Percentiles rank a stretch among this genome's conserved stretches.
phyloP scores from a whole-genome alignment of 2,329 filamentous ascomycete species.

The Parafenestella ontariensis region DNA sequence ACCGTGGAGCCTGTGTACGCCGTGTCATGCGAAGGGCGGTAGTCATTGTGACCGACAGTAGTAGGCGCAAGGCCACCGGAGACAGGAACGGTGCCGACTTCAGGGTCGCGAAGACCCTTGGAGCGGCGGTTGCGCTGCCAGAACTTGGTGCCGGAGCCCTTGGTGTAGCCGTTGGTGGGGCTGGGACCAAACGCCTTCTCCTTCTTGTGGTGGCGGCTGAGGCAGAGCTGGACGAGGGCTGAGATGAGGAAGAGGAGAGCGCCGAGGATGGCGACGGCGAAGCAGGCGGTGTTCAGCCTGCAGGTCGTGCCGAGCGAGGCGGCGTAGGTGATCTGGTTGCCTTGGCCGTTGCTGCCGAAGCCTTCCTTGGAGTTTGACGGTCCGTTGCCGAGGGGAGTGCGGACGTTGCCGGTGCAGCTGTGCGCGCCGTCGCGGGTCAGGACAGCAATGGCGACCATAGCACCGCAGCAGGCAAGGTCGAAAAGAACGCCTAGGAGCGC shows the following conservation, averaged over 20 bases:
- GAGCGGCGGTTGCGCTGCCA: slow-evolving; percentile 51
- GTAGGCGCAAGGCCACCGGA: slow-evolving; percentile 25
- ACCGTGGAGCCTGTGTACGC: slow-evolving; percentile 58
- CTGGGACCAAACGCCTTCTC: slow-evolving; percentile 75
- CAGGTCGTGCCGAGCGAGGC: slow-evolving; percentile 68
- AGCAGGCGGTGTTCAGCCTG: slow-evolving; percentile 75
- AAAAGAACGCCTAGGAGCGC: slow-evolving; percentile 76
- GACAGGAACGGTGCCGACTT: slow-evolving; percentile 48
- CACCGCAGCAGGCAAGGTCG: slow-evolving; percentile 76
- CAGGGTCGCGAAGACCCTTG: slow-evolving; percentile 50
- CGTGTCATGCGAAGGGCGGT: slow-evolving; percentile 58
- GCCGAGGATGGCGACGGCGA: slow-evolving; percentile 79
- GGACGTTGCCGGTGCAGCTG: slow-evolving; percentile 66
- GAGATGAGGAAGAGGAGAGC: slow-evolving; percentile 79
- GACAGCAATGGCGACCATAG: slow-evolving; percentile 82
- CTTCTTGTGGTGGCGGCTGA: slow-evolving; percentile 74
- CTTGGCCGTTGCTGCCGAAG: slow-evolving; percentile 52
- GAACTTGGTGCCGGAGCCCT: slow-evolving; percentile 61
- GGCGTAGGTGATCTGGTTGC: slow-evolving; percentile 53
- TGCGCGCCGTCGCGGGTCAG: slow-evolving; percentile 73
- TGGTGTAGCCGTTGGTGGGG: slow-evolving; percentile 72
- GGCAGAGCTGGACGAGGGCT: slow-evolving; percentile 70
- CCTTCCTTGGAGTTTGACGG: slow-evolving; percentile 58
- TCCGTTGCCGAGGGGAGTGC: slow-evolving; percentile 76
- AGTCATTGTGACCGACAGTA: slow-evolving; percentile 32